Evolutionary conservation across 495 filamentous ascomycete genomes (phyloP).

Genomic region (Penicillium turbatum): DNA sequence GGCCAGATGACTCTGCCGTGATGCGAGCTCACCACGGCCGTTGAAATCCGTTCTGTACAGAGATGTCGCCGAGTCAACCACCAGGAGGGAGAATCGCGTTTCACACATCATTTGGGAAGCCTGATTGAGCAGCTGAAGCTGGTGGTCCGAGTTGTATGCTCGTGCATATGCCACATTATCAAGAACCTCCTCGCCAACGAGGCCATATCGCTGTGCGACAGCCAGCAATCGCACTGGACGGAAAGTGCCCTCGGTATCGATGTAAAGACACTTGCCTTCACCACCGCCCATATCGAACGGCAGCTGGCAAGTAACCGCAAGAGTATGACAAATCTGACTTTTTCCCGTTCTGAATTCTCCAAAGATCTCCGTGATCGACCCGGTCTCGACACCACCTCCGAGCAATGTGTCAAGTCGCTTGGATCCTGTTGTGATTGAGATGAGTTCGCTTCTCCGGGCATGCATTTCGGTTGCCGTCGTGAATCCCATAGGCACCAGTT

Average conservation of each 20-base stretch:
- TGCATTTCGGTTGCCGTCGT: slow-evolving; percentile 99
- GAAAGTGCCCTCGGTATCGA: slow-evolving; percentile 97
- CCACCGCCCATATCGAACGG: slow-evolving; percentile 99
- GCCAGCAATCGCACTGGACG: slow-evolving; percentile 84
- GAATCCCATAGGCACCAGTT: slow-evolving; percentile 96
- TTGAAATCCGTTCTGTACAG: slow-evolving; percentile 95
- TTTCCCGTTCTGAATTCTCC: slow-evolving; percentile 98
- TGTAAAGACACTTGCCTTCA: slow-evolving; percentile 98
- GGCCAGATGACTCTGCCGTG: slow-evolving; percentile 85
- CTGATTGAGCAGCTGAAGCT: slow-evolving; percentile 89
- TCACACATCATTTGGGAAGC: slow-evolving; percentile 99
- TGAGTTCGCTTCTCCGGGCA: slow-evolving; percentile 87
- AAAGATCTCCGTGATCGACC: slow-evolving; percentile 97
- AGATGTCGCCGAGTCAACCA: slow-evolving; percentile 92
- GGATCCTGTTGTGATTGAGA: slow-evolving; percentile 95
- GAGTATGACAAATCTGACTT: slow-evolving; percentile 95
- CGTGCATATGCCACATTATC: slow-evolving; percentile 98
- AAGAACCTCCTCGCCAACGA: slow-evolving; percentile 93
- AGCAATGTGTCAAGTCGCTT: slow-evolving; percentile 95
- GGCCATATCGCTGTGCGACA: slow-evolving; percentile 88
- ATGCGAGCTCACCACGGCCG: slow-evolving; percentile 87
- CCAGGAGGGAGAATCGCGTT: slow-evolving; percentile 89
- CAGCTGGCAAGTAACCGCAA: slow-evolving; percentile 96
- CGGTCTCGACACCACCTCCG: slow-evolving; percentile 92
- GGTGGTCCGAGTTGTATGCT: slow-evolving; percentile 97